Base-by-base conservation (phyloP, 2,329 filamentous ascomycete species). In the Claviceps sp. region DNA sequence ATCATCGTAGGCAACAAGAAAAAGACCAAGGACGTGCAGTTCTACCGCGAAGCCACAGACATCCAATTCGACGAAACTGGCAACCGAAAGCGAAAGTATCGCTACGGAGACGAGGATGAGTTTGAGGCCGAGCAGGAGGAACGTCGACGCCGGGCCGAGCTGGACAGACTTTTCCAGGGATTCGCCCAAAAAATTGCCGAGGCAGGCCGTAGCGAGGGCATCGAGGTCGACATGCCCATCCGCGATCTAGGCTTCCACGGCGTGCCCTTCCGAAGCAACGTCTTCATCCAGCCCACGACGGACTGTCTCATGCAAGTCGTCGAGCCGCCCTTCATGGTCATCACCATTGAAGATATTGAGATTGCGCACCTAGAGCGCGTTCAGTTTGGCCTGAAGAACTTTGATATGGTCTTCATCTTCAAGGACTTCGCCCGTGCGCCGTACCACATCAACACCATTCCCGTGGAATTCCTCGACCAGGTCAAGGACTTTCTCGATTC, bases 21-120 rank as follows among this genome's bases (percentile, higher is more conserved):
- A 73, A 98, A 98, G 80, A 95, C 93, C 11, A 96, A 93, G 72
- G 94, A 98, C 66, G 87, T 98, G 1, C 94, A 98, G 61, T 98
- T 98, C 70, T 96, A 96, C 64, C 82, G 93, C 51, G 93, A 98
- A 72, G 93, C 93, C 3, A 97, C 93, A 0, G 93, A 98, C 60
- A 97, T 98, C 67, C 89, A 95, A 63, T 97, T 98, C 60, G 93
- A 98, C 63, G 93, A 98, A 72, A 98, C 93, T 47, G 94, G 93
- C 59, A 98, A 97, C 70, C 81, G 94, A 57, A 95, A 96, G 73
- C 87, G 93, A 59, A 96, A 96, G 71, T 95, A 97, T 70, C 84
- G 93, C 48, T 97, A 95, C 64, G 93, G 93, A 44, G 93, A 98
- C 57, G 94, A 98, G 66, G 93, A 98, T 64, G 93, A 98, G 66